These are phyloP conservation scores for Suillus alpinus DNA, from an alignment of 768 basidiomycete genomes.

Conservation along the genomic window DNA sequence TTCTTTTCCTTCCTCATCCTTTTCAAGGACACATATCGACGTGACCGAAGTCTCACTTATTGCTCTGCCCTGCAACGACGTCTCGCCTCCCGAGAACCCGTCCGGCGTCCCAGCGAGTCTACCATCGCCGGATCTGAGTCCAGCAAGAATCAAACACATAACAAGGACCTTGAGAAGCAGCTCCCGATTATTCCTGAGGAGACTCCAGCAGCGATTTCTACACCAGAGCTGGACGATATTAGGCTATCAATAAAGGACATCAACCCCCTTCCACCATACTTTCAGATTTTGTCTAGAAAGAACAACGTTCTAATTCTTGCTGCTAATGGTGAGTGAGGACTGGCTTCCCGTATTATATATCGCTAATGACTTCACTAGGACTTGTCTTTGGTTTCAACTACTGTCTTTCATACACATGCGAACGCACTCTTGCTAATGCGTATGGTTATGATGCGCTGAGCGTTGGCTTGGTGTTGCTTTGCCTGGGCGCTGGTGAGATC, in stretches of 20 bases:
- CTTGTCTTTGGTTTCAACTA: slow-evolving; percentile 71
- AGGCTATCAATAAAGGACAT: slow-evolving; percentile 65
- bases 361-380: slow-evolving; percentile 39
- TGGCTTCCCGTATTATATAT: not conserved
- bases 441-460: slow-evolving; percentile 70
- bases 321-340: slow-evolving; percentile 16
- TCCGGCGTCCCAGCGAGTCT: slow-evolving; percentile 21
- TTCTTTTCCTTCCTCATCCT: slow-evolving; percentile 57
- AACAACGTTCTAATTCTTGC: slow-evolving; percentile 69
- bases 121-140: slow-evolving; percentile 14
- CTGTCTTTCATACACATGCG: slow-evolving; percentile 68
- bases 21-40: slow-evolving; percentile 82
- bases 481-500: slow-evolving; percentile 63
- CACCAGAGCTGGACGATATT: slow-evolving; percentile 29
- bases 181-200: slow-evolving; percentile 26
- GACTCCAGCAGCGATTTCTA: slow-evolving; percentile 11
- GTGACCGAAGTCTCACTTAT: slow-evolving; percentile 79
- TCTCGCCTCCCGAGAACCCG: slow-evolving; percentile 21
- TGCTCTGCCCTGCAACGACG: slow-evolving; percentile 58
- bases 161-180: slow-evolving; percentile 13
- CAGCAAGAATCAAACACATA: slow-evolving; percentile 11
- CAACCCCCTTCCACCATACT: slow-evolving; percentile 70
- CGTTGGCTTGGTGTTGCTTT: slow-evolving; percentile 73
- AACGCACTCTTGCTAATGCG: slow-evolving; percentile 59
- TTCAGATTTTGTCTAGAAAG: slow-evolving; percentile 50